Conservation (phyloP, 768 basidiomycete genomes). For the Pulveroboletus sp. region DNA sequence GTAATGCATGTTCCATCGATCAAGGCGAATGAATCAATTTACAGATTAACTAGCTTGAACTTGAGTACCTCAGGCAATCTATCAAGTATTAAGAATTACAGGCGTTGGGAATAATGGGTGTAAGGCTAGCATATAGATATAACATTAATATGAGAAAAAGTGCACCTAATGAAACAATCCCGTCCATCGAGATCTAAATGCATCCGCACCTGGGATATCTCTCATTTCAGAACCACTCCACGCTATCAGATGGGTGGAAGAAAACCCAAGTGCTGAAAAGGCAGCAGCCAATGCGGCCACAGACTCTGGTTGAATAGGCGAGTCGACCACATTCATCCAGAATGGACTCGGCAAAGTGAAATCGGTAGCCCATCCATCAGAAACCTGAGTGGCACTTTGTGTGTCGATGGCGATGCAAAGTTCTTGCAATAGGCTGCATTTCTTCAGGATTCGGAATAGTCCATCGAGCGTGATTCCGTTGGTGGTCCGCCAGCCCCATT, state of each 20-base stretch:
- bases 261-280: not conserved
- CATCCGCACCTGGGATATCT: not conserved
- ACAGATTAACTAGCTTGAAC: not conserved
- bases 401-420: conserved; percentile 8
- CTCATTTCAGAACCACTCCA: not conserved
- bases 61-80: not conserved
- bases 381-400: not conserved
- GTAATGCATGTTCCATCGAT: not conserved
- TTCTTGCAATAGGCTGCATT: not conserved
- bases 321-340: conserved; percentile 1
- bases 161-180: not conserved
- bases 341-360: not conserved
- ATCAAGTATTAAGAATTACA: no score
- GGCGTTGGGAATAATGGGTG: no score
- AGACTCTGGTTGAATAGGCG: not conserved
- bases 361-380: not conserved
- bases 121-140: no score
- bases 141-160: no score
- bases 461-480: conserved; percentile 4
- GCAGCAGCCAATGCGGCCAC: not conserved
- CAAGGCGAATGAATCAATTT: not conserved
- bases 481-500: conserved; percentile 6
- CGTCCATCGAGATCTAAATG: not conserved
- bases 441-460: not conserved
- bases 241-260: not conserved